A percentile compares a stretch with the other conserved stretches of the same genome.
Conservation (phyloP, 306 rosid species). For the Oxytropis ochrocephala region DNA sequence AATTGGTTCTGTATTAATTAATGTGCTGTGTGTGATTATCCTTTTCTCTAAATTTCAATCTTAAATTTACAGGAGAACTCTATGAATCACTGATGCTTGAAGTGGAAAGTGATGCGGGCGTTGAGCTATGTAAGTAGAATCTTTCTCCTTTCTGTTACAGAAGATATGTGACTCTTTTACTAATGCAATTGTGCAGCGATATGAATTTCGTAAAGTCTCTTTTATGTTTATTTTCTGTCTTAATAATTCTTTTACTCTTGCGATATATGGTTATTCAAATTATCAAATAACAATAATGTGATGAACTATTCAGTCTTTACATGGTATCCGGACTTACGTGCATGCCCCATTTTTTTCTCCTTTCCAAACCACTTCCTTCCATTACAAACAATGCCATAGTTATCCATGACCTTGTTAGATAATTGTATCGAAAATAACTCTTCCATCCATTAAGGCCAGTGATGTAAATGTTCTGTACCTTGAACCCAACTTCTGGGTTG, state of each 20-base stretch:
- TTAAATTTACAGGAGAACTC: constrained; percentile 51
- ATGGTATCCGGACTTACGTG: not conserved
- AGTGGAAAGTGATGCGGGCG: constrained; percentile 46
- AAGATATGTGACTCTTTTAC: not conserved
- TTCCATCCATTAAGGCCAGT: not conserved
- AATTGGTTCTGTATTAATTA: constrained; percentile 1
- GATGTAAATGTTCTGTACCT: no score
- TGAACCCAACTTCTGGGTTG: no score
- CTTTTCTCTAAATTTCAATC: not conserved
- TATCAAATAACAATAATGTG: not conserved
- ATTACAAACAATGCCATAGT: not conserved
- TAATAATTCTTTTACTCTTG: not conserved
- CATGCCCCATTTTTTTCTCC: not conserved
- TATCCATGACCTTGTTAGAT: no score
- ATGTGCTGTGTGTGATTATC: not conserved
- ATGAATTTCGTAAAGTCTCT: not conserved
- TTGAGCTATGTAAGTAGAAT: constrained; percentile 54
- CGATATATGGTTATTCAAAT: not conserved
- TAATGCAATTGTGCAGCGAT: not conserved
- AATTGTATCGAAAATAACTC: not conserved
- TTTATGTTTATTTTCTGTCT: not conserved
- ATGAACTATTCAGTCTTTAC: not conserved
- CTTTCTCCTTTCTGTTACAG: not conserved
- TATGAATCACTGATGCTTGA: constrained; percentile 71
- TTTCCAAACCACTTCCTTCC: not conserved